Evolutionary conservation across 148 eudicot species (phyloP).

Genomic region (Rhododendron mucronatum): DNA sequence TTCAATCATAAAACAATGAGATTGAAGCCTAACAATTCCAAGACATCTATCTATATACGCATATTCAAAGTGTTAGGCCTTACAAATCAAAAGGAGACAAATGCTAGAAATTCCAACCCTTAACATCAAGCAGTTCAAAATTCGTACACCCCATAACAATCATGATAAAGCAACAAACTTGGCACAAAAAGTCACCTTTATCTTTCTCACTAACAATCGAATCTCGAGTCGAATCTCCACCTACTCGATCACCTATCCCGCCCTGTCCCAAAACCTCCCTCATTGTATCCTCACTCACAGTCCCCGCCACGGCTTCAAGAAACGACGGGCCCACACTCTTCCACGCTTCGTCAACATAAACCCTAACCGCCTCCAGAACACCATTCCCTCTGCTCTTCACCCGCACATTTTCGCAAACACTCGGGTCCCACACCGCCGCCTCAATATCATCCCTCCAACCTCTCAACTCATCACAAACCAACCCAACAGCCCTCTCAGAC

Average conservation of each 20-base stretch:
- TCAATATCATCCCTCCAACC: constrained; percentile 49
- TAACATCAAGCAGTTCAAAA: background rate
- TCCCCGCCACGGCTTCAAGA: constrained; percentile 42
- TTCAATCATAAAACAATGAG: background rate
- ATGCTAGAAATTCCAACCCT: background rate
- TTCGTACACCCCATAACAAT: background rate
- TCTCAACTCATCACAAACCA: constrained; percentile 43
- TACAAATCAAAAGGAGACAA: background rate
- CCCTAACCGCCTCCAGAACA: constrained; percentile 39
- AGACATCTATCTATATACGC: background rate
- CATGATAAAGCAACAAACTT: background rate
- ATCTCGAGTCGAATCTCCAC: background rate
- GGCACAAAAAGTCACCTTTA: background rate
- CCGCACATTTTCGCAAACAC: constrained; percentile 27
- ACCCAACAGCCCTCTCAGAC: constrained; percentile 19
- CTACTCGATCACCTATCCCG: background rate
- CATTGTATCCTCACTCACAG: constrained; percentile 16
- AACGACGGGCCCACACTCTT: constrained; percentile 51
- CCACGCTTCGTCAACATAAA: constrained; percentile 50
- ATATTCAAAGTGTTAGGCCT: background rate
- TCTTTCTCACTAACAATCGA: background rate
- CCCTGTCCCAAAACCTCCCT: constrained; percentile 11
- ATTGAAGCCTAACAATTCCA: background rate
- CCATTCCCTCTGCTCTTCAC: constrained; percentile 35
- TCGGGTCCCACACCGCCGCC: constrained; percentile 43